These are phyloP conservation scores for Mycena indigotica DNA, from an alignment of 768 basidiomycete species.

Conservation along the genomic window DNA sequence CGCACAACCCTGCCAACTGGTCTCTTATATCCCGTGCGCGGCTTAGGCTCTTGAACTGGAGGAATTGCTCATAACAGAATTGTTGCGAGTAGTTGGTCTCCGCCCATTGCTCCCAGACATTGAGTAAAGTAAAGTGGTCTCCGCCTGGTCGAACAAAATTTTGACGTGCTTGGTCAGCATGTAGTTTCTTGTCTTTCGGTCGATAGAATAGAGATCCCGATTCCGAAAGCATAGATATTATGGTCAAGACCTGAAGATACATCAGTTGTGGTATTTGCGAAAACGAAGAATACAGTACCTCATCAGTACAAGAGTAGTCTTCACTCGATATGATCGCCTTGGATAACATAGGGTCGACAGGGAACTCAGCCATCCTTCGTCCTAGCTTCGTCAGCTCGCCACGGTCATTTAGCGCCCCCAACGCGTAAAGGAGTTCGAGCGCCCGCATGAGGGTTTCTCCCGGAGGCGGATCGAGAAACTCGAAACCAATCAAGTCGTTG, in stretches of 20 bases:
- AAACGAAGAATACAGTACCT: no score
- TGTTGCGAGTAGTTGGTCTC: conserved; percentile 97
- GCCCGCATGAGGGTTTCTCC: conserved; percentile 97
- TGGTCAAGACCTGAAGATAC: no score
- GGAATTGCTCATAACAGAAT: conserved; percentile 93
- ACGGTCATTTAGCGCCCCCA: conserved; percentile 93
- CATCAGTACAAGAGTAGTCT: conserved; percentile 91
- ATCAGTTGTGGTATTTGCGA: no score
- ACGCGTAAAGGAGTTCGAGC: conserved; percentile 89
- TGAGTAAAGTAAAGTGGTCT: conserved; percentile 96
- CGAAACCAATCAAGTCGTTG: conserved; percentile 97
- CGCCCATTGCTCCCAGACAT: conserved; percentile 99
- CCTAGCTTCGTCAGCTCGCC: conserved; percentile 98
- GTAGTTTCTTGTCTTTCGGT: conserved; percentile 96
- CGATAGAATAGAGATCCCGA: conserved; percentile 94
- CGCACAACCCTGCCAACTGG: conserved; percentile 92
- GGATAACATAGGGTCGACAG: conserved; percentile 96
- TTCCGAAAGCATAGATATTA: conserved; percentile 96
- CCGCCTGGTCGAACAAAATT: conserved; percentile 96
- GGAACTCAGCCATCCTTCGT: conserved; percentile 97
- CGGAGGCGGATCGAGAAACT: conserved; percentile 97
- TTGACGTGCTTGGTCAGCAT: conserved; percentile 96
- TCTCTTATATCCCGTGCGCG: conserved; percentile 95
- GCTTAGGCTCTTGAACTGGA: conserved; percentile 93
- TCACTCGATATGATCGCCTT: conserved; percentile 97